Evolutionary conservation across 169 alveolate species (phyloP).

Genomic region (Theileria parva): DNA sequence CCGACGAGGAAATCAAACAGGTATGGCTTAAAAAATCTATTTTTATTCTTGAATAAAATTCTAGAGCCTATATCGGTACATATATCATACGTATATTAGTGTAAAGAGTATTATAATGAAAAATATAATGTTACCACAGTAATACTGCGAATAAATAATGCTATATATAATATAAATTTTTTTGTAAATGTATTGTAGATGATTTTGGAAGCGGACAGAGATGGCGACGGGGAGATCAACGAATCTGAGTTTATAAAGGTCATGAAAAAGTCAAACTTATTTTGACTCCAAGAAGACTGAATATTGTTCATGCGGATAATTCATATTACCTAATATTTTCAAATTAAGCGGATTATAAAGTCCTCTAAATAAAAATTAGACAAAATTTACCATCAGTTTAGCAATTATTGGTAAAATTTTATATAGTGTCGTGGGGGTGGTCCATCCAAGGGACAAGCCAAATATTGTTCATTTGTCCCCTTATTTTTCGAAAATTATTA

Average conservation of each 20-base stretch:
- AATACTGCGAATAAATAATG: not conserved
- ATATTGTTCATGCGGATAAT: not conserved
- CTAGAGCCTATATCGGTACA: too few species aligned
- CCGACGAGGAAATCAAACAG: slow-evolving; percentile 95
- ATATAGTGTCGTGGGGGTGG: slow-evolving; percentile 14
- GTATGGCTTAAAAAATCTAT: slow-evolving; percentile 21
- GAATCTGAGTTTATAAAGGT: slow-evolving; percentile 97
- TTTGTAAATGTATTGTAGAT: slow-evolving; percentile 76
- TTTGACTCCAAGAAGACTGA: slow-evolving; percentile 59
- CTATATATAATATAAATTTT: not conserved
- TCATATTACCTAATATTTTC: not conserved
- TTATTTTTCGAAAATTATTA: not conserved
- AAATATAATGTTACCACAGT: slow-evolving; percentile 6
- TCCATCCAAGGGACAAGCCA: not conserved
- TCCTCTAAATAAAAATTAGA: not conserved
- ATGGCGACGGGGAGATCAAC: slow-evolving; percentile 96
- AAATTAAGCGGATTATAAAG: not conserved
- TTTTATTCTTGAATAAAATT: not conserved
- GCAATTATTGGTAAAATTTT: not conserved
- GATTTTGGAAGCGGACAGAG: slow-evolving; percentile 98
- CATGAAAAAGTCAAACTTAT: slow-evolving; percentile 96
- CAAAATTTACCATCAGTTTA: not conserved
- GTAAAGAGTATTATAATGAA: not conserved
- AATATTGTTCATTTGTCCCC: not conserved
- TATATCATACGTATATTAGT: not conserved